Evolutionary conservation across 2,329 filamentous ascomycete genomes (phyloP).

Genomic region (Pleurostoma richardsiae): DNA sequence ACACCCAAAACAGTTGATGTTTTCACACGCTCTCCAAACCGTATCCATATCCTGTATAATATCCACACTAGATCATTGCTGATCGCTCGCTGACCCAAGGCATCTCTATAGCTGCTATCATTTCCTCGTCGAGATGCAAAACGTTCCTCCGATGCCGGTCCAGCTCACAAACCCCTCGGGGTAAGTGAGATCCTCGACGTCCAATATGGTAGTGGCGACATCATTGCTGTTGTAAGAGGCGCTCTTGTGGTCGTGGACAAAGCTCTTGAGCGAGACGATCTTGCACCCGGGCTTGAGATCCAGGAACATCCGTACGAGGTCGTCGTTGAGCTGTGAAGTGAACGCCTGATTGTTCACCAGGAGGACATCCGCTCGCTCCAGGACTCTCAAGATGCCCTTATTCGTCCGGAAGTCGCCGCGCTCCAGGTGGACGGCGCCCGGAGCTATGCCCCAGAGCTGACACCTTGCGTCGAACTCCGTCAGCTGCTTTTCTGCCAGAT

Average conservation of each 20-base stretch:
- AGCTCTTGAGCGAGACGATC: slow-evolving; percentile 88
- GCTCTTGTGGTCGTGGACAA: slow-evolving; percentile 75
- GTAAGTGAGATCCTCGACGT: slow-evolving; percentile 61
- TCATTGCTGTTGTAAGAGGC: slow-evolving; percentile 73
- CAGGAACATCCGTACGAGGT: slow-evolving; percentile 81
- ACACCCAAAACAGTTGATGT: too few species aligned
- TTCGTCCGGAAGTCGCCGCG: slow-evolving; percentile 80
- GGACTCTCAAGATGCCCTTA: slow-evolving; percentile 60
- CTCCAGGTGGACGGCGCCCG: slow-evolving; percentile 75
- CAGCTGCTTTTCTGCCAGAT: slow-evolving; percentile 73
- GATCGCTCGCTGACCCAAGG: slow-evolving; percentile 2
- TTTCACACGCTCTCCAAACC: background rate
- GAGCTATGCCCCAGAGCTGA: slow-evolving; percentile 79
- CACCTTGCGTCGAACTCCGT: slow-evolving; percentile 82
- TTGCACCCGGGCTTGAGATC: slow-evolving; percentile 88
- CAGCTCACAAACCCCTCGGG: slow-evolving; percentile 80
- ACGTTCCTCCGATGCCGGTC: slow-evolving; percentile 78
- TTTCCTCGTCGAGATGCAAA: slow-evolving; percentile 84
- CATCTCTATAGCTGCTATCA: slow-evolving; percentile 13
- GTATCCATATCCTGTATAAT: background rate
- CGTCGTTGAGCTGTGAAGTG: slow-evolving; percentile 78
- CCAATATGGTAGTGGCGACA: slow-evolving; percentile 74
- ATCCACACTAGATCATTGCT: background rate
- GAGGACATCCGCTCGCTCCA: slow-evolving; percentile 88
- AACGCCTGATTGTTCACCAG: slow-evolving; percentile 98